Evolutionary conservation across 768 basidiomycete species (phyloP).

Genomic region (Lactifluus piperatus): DNA sequence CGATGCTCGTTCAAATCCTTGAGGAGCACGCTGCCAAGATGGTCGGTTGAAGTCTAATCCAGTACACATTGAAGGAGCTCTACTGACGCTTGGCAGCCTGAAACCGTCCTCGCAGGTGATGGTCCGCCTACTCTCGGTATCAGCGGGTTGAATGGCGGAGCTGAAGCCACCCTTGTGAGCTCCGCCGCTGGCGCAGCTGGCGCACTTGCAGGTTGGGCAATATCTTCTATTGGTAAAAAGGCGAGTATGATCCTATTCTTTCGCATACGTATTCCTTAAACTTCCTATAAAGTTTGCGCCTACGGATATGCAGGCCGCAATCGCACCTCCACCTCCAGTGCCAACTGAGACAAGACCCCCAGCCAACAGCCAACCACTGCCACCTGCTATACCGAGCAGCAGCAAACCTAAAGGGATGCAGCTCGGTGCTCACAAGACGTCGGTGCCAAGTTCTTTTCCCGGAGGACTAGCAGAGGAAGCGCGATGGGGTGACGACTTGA

Average conservation of each 20-base stretch:
- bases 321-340: slow-evolving; percentile 11
- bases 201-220: slow-evolving; percentile 92
- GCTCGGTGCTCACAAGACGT: slow-evolving; percentile 50
- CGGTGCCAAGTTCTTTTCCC: slow-evolving; percentile 33
- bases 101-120: slow-evolving; percentile 33
- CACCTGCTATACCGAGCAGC: slow-evolving; percentile 17
- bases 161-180: slow-evolving; percentile 54
- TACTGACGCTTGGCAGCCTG: slow-evolving; percentile 37
- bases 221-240: slow-evolving; percentile 81
- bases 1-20: slow-evolving; percentile 76
- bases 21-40: slow-evolving; percentile 73
- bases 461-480: slow-evolving; percentile 54
- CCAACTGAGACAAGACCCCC: slow-evolving; percentile 11
- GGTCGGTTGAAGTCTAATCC: slow-evolving; percentile 40
- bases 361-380: not conserved
- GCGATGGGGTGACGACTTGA: slow-evolving; percentile 58
- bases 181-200: slow-evolving; percentile 88
- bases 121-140: slow-evolving; percentile 18
- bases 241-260: slow-evolving; percentile 29
- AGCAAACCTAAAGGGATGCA: slow-evolving; percentile 55
- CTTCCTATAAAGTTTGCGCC: slow-evolving; percentile 1
- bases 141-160: slow-evolving; percentile 18
- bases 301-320: slow-evolving; percentile 3
- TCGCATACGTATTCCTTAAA: not conserved
- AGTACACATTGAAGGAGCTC: not conserved